These are phyloP conservation scores for Candida nonsorbophila DNA, from an alignment of 805 yeast species.

Conservation along the genomic window DNA sequence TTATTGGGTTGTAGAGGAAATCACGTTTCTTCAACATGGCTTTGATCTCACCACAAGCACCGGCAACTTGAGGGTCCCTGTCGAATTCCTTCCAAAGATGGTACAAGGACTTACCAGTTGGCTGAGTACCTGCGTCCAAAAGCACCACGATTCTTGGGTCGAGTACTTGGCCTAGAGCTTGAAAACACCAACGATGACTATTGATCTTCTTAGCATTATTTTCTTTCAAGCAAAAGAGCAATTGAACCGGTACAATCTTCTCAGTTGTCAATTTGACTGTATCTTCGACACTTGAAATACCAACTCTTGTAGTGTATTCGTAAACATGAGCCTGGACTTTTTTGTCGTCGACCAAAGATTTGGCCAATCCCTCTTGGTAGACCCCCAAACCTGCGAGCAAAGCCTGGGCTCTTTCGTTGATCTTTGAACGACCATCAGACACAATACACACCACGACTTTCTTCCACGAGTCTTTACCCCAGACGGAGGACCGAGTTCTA, in stretches of 20 bases:
- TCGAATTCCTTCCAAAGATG: constrained; percentile 62
- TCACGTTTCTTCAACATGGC: constrained; percentile 47
- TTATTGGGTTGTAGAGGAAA: constrained; percentile 53
- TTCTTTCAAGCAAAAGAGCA: constrained; percentile 58
- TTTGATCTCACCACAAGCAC: constrained; percentile 70
- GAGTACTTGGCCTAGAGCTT: constrained; percentile 53
- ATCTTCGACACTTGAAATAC: constrained; percentile 42
- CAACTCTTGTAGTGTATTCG: constrained; percentile 60
- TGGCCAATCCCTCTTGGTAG: constrained; percentile 63
- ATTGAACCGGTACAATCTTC: constrained; percentile 58
- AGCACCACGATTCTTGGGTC: constrained; percentile 54
- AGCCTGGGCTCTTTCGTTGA: constrained; percentile 58
- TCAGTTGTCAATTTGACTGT: constrained; percentile 49
- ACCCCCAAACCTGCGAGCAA: constrained; percentile 60
- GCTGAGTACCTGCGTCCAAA: constrained; percentile 64
- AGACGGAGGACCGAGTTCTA: constrained; percentile 41
- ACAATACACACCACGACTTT: constrained; percentile 59
- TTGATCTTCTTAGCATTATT: constrained; percentile 60
- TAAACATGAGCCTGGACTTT: constrained; percentile 61
- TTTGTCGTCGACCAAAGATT: constrained; percentile 52
- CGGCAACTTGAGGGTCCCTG: constrained; percentile 54
- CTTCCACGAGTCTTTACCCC: constrained; percentile 51
- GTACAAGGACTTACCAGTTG: constrained; percentile 50
- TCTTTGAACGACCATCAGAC: constrained; percentile 62
- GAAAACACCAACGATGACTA: constrained; percentile 67